These are phyloP conservation scores for Taiozyma onychis DNA, from an alignment of 1,139 yeast genomes.

Conservation along the genomic window DNA sequence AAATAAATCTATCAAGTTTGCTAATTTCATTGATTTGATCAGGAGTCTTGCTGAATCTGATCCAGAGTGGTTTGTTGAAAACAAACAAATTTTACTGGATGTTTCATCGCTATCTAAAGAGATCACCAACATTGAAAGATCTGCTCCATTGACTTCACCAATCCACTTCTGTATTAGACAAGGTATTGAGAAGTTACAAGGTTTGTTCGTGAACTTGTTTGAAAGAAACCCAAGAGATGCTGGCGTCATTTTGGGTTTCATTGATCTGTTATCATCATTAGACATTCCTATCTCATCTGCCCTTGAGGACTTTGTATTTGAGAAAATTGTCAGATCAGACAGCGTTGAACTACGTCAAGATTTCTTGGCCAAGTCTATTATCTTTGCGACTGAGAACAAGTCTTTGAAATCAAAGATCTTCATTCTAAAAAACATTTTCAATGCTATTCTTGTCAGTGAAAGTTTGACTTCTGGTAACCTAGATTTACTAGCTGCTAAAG, in stretches of 20 bases:
- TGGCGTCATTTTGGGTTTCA: constrained; percentile 39
- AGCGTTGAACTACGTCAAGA: constrained; percentile 43
- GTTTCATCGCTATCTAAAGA: constrained; percentile 42
- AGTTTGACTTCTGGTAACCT: constrained; percentile 47
- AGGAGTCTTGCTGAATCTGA: constrained; percentile 49
- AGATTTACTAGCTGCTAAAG: constrained; percentile 37
- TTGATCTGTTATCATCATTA: constrained; percentile 44
- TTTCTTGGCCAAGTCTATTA: constrained; percentile 49
- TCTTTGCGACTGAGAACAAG: constrained; percentile 39
- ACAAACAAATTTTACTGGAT: constrained; percentile 43
- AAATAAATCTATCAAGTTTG: constrained; percentile 54
- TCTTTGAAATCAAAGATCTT: constrained; percentile 55
- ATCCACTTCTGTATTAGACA: constrained; percentile 72
- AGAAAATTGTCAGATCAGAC: constrained; percentile 45
- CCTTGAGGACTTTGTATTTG: constrained; percentile 54
- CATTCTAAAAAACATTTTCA: constrained; percentile 57
- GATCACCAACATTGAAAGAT: constrained; percentile 36
- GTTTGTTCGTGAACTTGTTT: constrained; percentile 45
- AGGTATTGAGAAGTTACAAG: constrained; percentile 58
- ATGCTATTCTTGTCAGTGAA: constrained; percentile 61
- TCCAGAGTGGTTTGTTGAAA: constrained; percentile 54
- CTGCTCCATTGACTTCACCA: constrained; percentile 48
- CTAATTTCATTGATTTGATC: constrained; percentile 66
- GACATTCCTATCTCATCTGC: constrained; percentile 41
- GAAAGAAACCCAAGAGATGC: constrained; percentile 30